phyloP scores from a whole-genome alignment of 768 basidiomycete genomes.

The Pholiota conissans region DNA sequence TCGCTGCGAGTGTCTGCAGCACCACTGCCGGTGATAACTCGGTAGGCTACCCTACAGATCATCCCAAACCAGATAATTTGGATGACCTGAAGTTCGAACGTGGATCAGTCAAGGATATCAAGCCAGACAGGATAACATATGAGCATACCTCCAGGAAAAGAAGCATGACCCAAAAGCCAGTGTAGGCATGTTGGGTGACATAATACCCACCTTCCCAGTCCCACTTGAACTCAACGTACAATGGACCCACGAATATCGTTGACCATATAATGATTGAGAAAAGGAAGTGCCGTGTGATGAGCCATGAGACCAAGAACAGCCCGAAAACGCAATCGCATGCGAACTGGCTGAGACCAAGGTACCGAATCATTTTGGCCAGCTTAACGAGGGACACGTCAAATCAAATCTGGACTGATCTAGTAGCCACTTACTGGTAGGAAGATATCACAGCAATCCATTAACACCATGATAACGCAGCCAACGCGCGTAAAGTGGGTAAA shows the following conservation, averaged over 20 bases:
- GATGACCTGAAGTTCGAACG: constrained; percentile 45
- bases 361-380: constrained; percentile 94
- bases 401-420: constrained; percentile 1
- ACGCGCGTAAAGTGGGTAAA: constrained; percentile 82
- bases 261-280: constrained; percentile 74
- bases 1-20: constrained; percentile 89
- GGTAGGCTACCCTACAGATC: constrained; percentile 83
- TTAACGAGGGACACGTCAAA: constrained; percentile 28
- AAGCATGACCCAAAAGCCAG: constrained; percentile 55
- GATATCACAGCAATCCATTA: constrained; percentile 96
- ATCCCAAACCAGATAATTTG: constrained; percentile 85
- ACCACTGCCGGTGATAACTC: constrained; percentile 68
- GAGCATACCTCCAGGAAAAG: constrained; percentile 56
- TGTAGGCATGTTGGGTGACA: constrained; percentile 44
- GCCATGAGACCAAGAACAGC: constrained; percentile 86
- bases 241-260: constrained; percentile 48
- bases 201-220: constrained; percentile 57
- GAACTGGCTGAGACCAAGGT: constrained; percentile 62
- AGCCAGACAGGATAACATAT: neutral
- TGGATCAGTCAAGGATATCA: constrained; percentile 9
- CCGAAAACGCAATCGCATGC: constrained; percentile 77
- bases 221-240: constrained; percentile 56
- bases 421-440: constrained; percentile 74
- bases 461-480: constrained; percentile 84
- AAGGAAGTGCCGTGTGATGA: constrained; percentile 84